Base-by-base conservation (phyloP, 345 rosid genomes). In the Limnanthes douglasii region DNA sequence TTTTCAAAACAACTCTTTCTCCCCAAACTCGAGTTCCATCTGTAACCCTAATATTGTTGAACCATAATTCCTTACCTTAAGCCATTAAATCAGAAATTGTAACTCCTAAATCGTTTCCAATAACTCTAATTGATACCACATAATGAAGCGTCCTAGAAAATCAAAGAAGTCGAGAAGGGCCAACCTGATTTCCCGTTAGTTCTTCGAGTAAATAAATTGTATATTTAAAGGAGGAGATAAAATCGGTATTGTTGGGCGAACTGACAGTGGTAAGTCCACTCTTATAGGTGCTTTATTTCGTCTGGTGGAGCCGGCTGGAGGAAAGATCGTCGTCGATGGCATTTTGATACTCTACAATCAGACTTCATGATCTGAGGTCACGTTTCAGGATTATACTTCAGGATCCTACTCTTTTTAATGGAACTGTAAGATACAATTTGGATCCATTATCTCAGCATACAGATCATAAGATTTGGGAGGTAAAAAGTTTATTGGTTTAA, bases 401-500 rank as follows among this genome's bases (percentile, higher is more conserved):
- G 26, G 98, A 90, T 41, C 94, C 98, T 34, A 84, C 96, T 28
- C 72, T 84, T 15, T 90, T 84, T 54, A 79, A 70, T 19, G 98
- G 95, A 44, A 84, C 86, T 14, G 98, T 90, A 42, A 74, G 94
- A 60, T 80, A 62, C 61, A 90, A 90, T 36, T 45, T 90, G 62
- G 95, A 90, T 46, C 98, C 98, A 25, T 49, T 75, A 23, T 60
- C 62, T 48, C 75, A 72, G 11, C 85, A 77, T 43, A 45, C 72
- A 1, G 95, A 90, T 57, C 66, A 61, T 50, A 86, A 79, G 50
- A 79, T 90, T 53, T 90, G 98, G 98, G 86, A 84, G 92, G 97
- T 84, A 72, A 29, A 5, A n/a, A n/a, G n/a, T n/a, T n/a, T n/a
- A n/a, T n/a, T n/a, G n/a, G n/a, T n/a, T n/a, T n/a, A n/a, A n/a